These are phyloP conservation scores for Zalerion maritima DNA, from an alignment of 495 filamentous ascomycete genomes.

Conservation along the genomic window DNA sequence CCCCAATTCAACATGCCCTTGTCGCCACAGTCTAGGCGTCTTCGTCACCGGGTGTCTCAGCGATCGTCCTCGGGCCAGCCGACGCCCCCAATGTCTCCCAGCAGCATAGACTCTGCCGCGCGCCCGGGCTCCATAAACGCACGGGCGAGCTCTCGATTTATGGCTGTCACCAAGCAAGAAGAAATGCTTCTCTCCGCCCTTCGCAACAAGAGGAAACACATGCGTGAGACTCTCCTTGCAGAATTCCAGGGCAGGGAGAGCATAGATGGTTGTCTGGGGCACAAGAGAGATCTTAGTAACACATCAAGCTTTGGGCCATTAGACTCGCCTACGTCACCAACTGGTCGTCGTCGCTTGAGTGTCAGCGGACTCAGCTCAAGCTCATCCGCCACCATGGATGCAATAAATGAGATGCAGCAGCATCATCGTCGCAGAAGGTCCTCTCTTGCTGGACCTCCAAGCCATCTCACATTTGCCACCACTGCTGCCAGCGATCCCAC, in stretches of 20 bases:
- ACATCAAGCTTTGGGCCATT: too few relatives aligned
- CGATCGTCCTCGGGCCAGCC: conserved; percentile 22
- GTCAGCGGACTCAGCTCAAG: too few relatives aligned
- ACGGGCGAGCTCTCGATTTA: conserved; percentile 43
- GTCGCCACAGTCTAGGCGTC: conserved; percentile 1
- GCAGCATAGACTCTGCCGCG: conserved; percentile 24
- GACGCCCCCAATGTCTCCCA: conserved; percentile 32
- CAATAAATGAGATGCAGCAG: too few relatives aligned
- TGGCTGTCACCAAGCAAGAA: conserved; percentile 79
- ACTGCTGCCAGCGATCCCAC: too few relatives aligned
- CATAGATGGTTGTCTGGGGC: too few relatives aligned
- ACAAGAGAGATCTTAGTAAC: too few relatives aligned
- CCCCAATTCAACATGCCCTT: conserved; percentile 9
- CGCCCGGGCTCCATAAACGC: conserved; percentile 14
- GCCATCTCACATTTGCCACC: too few relatives aligned
- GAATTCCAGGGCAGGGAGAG: conserved; percentile 37
- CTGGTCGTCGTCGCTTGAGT: too few relatives aligned
- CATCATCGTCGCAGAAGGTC: too few relatives aligned
- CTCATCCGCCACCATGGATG: too few relatives aligned
- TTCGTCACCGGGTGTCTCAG: conserved; percentile 1
- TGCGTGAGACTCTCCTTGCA: conserved; percentile 56
- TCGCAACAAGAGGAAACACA: conserved; percentile 59
- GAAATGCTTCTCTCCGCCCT: conserved; percentile 70
- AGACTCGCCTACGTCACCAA: too few relatives aligned
- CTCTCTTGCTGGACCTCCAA: too few relatives aligned